Conservation (phyloP, 208 protist genomes). For the Leishmania braziliensis region DNA sequence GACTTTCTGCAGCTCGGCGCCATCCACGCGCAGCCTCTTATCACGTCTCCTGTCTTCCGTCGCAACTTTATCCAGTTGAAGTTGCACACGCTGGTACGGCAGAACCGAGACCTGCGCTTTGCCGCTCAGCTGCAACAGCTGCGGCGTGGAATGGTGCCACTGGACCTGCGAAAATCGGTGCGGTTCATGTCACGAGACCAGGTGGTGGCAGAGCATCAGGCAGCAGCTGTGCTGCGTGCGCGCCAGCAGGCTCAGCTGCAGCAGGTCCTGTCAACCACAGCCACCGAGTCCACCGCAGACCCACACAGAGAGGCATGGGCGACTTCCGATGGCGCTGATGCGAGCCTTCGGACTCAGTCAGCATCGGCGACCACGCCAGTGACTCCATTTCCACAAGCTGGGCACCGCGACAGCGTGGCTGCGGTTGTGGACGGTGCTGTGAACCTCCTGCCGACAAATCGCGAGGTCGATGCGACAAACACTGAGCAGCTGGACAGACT, state of each 20-base stretch:
- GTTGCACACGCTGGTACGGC: conserved; percentile 67
- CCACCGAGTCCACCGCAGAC: background rate
- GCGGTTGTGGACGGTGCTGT: conserved; percentile 63
- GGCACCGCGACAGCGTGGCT: background rate
- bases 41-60: conserved; percentile 76
- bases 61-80: conserved; percentile 84
- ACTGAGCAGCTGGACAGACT: conserved; percentile 63
- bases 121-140: conserved; percentile 70
- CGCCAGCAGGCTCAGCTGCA: conserved; percentile 37
- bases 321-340: background rate
- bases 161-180: conserved; percentile 64
- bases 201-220: conserved; percentile 24
- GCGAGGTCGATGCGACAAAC: conserved; percentile 69
- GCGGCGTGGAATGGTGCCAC: conserved; percentile 71
- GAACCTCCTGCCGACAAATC: conserved; percentile 86
- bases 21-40: conserved; percentile 57
- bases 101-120: conserved; percentile 52
- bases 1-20: conserved; percentile 93
- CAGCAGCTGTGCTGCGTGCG: conserved; percentile 9
- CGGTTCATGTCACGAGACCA: conserved; percentile 42
- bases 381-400: background rate
- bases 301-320: background rate
- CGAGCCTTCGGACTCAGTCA: background rate
- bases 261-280: conserved; percentile 1
- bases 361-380: background rate